These are phyloP conservation scores for Geum urbanum DNA, from an alignment of 306 rosid species.

Conservation along the genomic window DNA sequence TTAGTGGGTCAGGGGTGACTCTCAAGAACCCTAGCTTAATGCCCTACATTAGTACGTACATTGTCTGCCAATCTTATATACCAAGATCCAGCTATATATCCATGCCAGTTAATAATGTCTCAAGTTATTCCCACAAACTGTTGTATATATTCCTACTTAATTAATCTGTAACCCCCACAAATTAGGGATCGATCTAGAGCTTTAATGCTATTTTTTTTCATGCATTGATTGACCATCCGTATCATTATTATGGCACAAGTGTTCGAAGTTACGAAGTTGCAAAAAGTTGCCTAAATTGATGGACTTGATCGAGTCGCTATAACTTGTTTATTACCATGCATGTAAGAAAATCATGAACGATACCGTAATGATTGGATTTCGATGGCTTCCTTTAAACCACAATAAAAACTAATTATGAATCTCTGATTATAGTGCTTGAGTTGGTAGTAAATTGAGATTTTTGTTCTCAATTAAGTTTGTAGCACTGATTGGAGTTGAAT, in stretches of 20 bases:
- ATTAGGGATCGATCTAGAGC: no score
- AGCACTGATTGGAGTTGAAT: no score
- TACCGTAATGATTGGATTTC: neutral
- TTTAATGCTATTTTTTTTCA: no score
- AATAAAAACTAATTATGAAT: neutral
- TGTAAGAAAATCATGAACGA: neutral
- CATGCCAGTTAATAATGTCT: constrained; percentile 10
- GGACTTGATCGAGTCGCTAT: no score
- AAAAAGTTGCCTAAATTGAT: neutral
- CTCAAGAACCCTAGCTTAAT: constrained; percentile 31
- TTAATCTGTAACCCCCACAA: no score
- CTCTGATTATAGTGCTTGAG: neutral
- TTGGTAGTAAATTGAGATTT: no score
- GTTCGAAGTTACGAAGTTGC: neutral
- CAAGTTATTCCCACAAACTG: neutral
- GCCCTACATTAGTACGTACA: constrained; percentile 1
- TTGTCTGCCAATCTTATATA: constrained; percentile 52
- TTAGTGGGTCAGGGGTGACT: constrained; percentile 50
- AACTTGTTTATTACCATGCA: neutral
- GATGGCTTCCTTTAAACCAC: constrained; percentile 8
- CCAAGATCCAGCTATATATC: constrained; percentile 28
- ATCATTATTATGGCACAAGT: neutral
- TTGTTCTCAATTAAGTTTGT: no score
- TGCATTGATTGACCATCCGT: no score
- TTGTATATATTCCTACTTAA: no score